Evolutionary conservation across 1,139 yeast species (phyloP), one percentile per base, ranked within the genome.

Genomic region (Pichia terricola): DNA sequence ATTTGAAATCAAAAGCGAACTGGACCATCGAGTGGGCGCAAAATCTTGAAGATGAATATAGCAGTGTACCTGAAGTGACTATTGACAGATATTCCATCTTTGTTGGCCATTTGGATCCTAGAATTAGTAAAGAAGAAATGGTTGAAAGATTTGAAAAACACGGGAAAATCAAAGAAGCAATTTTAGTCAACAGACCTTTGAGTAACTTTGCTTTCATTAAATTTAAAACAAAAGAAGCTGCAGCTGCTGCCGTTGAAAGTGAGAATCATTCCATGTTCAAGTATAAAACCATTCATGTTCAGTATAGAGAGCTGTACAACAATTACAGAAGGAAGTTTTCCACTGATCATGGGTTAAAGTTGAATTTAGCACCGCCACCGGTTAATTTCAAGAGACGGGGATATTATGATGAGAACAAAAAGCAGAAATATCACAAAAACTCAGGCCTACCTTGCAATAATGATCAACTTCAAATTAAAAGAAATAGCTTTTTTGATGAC

Each of bases 1-100:
- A 71, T 54, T 69, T 84, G 49, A 73, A 82, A 48, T 70, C 74
- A 34, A 69, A 67, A 40, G 63, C 69, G 2, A 60, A 64, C 28
- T 79, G 77, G 71, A 64, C 66, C 35, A 84, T 81, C 36, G 87
- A 82, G 54, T 86, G 95, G 95, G 87, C 94, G 0, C 89, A 84
- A 63, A 87, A 87, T 58, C 70, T 84, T 40, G 85, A 78, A 43
- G 69, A 68, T 34, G 63, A 52, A 43, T 56, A 49, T 43, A 58
- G 56, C 40, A 55, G 61, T 27, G 55, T 58, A 10, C 56, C 65
- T 26, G 56, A 61, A 48, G 64, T 68, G 11, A 62, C 70, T 30
- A 79, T 84, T 57, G 95, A 86, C 57, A 80, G 75, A 57, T 72
- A 65, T 55, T 79, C 94, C 2, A 70, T 88, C 10, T 87, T 81